phyloP scores from a whole-genome alignment of 116 monocot genomes.

The Dioscorea cayenensis region DNA sequence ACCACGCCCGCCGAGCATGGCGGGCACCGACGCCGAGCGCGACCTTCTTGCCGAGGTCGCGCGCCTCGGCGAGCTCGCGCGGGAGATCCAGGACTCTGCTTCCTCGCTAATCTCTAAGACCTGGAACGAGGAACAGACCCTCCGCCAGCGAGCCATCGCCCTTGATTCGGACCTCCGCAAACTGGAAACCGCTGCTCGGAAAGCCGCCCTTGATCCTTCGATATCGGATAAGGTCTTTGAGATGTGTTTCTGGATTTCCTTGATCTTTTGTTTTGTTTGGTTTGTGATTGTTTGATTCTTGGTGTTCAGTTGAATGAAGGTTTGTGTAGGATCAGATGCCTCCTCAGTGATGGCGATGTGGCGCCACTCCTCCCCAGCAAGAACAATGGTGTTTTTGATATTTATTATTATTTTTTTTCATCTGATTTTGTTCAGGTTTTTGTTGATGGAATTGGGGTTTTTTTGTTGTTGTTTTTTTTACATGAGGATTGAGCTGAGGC shows the following conservation, averaged over 20 bases:
- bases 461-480: too few relatives aligned
- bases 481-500: too few relatives aligned
- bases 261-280: not conserved
- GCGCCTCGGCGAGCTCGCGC: conserved; percentile 47
- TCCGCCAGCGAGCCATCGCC: conserved; percentile 62
- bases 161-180: conserved; percentile 66
- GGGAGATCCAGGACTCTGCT: conserved; percentile 82
- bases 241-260: not conserved
- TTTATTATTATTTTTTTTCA: not conserved
- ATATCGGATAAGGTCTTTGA: conserved; percentile 46
- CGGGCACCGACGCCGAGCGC: not conserved
- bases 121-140: conserved; percentile 65
- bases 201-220: conserved; percentile 18
- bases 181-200: conserved; percentile 24
- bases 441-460: not conserved
- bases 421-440: not conserved
- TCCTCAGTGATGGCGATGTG: conserved; percentile 66
- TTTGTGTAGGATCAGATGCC: conserved; percentile 41
- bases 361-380: conserved; percentile 78
- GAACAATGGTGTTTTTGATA: conserved; percentile 35
- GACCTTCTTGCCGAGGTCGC: conserved; percentile 37
- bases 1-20: not conserved
- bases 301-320: conserved; percentile 63
- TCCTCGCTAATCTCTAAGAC: conserved; percentile 49
- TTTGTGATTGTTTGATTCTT: not conserved